These are phyloP conservation scores for Naganishia kalamii DNA, from an alignment of 768 basidiomycete species.

Conservation along the genomic window DNA sequence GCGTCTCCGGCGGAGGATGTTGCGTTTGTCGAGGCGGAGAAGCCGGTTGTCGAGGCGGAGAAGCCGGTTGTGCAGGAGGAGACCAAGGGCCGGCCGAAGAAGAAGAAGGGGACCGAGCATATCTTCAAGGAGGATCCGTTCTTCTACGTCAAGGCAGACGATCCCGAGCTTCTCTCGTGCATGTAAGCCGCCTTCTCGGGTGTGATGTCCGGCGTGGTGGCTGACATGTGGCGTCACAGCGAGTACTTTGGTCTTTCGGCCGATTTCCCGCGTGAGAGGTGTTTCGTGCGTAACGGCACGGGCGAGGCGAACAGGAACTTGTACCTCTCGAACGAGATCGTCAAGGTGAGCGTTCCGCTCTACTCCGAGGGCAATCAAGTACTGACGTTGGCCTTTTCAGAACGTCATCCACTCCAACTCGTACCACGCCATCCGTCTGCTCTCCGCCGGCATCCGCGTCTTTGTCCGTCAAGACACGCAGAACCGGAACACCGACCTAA, in stretches of 20 bases:
- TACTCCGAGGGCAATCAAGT: background rate
- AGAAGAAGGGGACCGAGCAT: conserved; percentile 39
- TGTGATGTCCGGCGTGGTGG: background rate
- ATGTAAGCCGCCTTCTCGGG: conserved; percentile 53
- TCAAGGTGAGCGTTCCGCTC: conserved; percentile 52
- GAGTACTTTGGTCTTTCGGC: conserved; percentile 63
- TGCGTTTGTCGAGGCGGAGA: conserved; percentile 45
- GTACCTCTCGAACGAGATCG: conserved; percentile 78
- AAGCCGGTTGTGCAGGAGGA: conserved; percentile 9
- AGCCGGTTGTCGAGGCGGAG: conserved; percentile 28
- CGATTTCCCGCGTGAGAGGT: conserved; percentile 65
- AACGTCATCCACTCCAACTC: conserved; percentile 72
- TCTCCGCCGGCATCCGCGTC: conserved; percentile 88
- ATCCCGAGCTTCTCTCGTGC: conserved; percentile 65
- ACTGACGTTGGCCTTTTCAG: conserved; percentile 22
- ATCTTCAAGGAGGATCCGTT: conserved; percentile 86
- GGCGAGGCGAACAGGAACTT: conserved; percentile 58
- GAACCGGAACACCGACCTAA: conserved; percentile 38
- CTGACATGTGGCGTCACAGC: conserved; percentile 48
- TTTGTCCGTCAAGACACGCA: conserved; percentile 80
- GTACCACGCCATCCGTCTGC: conserved; percentile 73
- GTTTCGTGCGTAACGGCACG: conserved; percentile 77
- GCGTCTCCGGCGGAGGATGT: conserved; percentile 17
- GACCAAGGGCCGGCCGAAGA: no score
- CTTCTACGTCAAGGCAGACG: conserved; percentile 65